Base-by-base conservation (phyloP, 768 basidiomycete genomes). In the Tephrocybe sp. region DNA sequence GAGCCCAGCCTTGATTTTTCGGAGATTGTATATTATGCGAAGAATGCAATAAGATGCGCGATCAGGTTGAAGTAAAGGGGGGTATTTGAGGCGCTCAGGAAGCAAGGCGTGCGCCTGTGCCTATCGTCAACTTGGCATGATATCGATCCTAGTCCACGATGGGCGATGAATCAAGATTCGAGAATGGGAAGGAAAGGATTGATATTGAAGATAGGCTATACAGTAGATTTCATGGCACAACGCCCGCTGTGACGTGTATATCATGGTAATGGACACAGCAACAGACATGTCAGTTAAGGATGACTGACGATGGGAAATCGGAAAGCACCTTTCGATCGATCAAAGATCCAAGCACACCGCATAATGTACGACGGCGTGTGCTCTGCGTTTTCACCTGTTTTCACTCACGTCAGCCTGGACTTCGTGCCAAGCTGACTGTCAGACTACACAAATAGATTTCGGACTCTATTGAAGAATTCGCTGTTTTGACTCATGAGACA, bases 331-430 rank as follows among this genome's bases (percentile, higher is more conserved):
- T 53, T 20, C n/a, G n/a, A n/a, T n/a, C n/a, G n/a, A 56, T 56
- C 55, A 52, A 49, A 52, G 55, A 49, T 56, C 51, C 54, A 56
- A 22, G 19, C 26, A 45, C 43, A 33, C 31, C 50, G 50, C 50
- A 39, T 23, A 45, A 31, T 31, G 7, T 39, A 42, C 31, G 48
- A 23, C 30, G 42, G 44, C 35, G 38, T 34, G 16, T 22, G 20
- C 20, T 45, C 17, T 3, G 16, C 23, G 17, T 4, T 5, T 39
- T 43, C 43, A 20, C 4, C 26, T 26, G 26, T 26, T 26, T 26
- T 4, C 26, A 26, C 26, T 26, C 26, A 3, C 26, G 26, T 26
- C 26, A 26, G 7, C 26, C 7, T 35, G 17, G 36, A 31, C 26
- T 51, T 36, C 35, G 49, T 45, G 22, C 32, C 16, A 45, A 45